These are phyloP conservation scores for Brassica nigra DNA, from an alignment of 345 rosid genomes.

Conservation along the genomic window DNA sequence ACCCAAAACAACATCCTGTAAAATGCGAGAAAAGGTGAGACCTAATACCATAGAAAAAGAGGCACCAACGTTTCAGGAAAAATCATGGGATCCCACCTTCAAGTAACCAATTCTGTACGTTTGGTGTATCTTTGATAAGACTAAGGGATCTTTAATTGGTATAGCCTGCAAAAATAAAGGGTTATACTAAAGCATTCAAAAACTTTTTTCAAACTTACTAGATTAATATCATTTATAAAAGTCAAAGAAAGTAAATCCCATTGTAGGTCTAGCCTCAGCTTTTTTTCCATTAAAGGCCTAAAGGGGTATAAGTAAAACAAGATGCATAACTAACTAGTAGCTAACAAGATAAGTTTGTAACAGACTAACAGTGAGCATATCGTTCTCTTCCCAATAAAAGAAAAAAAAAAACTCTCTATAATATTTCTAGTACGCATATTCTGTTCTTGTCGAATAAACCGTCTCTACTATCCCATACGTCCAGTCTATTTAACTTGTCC, in stretches of 20 bases:
- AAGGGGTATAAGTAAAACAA: neutral
- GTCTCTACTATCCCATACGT: neutral
- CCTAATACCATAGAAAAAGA: constrained; percentile 8
- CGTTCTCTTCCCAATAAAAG: neutral
- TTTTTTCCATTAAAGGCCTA: neutral
- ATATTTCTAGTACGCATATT: neutral
- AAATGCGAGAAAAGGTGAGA: constrained; percentile 15
- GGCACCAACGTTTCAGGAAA: neutral
- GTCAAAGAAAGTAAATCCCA: neutral
- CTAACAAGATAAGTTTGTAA: neutral
- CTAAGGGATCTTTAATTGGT: constrained; percentile 77
- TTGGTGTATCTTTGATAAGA: constrained; percentile 95
- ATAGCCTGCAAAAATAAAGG: constrained; percentile 61
- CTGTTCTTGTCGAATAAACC: neutral
- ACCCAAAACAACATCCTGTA: constrained; percentile 93
- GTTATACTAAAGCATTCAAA: neutral
- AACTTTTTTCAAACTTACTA: neutral
- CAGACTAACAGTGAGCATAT: neutral
- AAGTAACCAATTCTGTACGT: constrained; percentile 95
- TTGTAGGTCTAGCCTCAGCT: neutral
- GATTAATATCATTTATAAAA: constrained; percentile 3
- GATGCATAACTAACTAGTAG: neutral
- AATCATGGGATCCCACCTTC: constrained; percentile 59
- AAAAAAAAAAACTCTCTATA: neutral
- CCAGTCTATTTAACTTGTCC: constrained; percentile 7